Evolutionary conservation across 202 grass and related monocot genomes (phyloP).

Genomic region (Setaria viridis): DNA sequence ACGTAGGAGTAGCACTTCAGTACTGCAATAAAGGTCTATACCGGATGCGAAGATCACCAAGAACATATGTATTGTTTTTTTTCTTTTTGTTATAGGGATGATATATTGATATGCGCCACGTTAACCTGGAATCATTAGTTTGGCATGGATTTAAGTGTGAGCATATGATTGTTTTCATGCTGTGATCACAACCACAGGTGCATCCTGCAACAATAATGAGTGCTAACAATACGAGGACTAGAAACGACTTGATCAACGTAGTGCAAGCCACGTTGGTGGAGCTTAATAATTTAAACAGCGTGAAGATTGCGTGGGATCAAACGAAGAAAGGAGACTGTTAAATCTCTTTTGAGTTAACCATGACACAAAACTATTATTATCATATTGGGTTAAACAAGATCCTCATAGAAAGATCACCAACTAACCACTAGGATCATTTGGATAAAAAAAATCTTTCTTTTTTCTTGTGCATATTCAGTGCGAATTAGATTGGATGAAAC

Average conservation of each 20-base stretch:
- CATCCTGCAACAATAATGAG: no score
- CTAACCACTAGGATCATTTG: not conserved
- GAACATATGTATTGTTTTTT: not conserved
- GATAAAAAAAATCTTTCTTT: not conserved
- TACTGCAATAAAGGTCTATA: not conserved
- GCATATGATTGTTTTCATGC: not conserved
- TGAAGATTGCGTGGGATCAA: not conserved
- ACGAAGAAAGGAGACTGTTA: not conserved
- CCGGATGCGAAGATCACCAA: not conserved
- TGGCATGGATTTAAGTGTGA: not conserved
- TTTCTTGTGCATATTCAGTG: conserved; percentile 13
- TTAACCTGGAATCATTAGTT: not conserved
- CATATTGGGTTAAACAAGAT: not conserved
- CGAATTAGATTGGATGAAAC: not conserved
- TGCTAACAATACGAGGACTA: no score
- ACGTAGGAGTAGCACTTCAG: not conserved
- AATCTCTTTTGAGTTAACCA: not conserved
- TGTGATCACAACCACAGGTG: not conserved
- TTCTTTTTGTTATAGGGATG: not conserved
- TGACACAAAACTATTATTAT: not conserved
- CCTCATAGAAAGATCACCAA: not conserved
- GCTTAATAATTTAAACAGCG: not conserved
- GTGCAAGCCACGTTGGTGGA: no score
- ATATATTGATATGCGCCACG: not conserved
- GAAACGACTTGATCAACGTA: not conserved